Evolutionary conservation across 805 yeast species (phyloP).

Genomic region (Suhomyces sp.): DNA sequence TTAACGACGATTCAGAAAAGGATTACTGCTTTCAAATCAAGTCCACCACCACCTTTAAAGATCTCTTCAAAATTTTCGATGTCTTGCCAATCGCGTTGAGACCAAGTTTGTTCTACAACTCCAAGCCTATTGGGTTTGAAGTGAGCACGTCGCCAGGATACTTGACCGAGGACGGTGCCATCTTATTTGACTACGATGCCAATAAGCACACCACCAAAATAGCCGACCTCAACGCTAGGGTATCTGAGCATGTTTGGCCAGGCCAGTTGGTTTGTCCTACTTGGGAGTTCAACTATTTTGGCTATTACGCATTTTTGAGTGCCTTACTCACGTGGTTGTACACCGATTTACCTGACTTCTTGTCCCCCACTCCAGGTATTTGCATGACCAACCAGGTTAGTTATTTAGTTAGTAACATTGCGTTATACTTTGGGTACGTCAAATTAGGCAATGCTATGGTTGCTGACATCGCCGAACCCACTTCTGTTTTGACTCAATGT

Average conservation of each 20-base stretch:
- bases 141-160: conserved; percentile 71
- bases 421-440: conserved; percentile 34
- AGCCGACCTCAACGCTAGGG: conserved; percentile 44
- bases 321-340: conserved; percentile 72
- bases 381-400: conserved; percentile 65
- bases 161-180: conserved; percentile 77
- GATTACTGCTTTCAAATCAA: conserved; percentile 87
- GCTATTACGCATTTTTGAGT: conserved; percentile 38
- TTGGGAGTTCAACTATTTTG: conserved; percentile 54
- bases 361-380: conserved; percentile 90
- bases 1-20: conserved; percentile 79
- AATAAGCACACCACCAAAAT: conserved; percentile 46
- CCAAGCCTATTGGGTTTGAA: conserved; percentile 61
- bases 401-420: conserved; percentile 17
- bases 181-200: conserved; percentile 65
- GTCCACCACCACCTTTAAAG: conserved; percentile 54
- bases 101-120: conserved; percentile 72
- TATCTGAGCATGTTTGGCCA: conserved; percentile 73
- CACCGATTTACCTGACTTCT: conserved; percentile 85
- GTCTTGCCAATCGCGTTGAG: conserved; percentile 70
- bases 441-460: conserved; percentile 46
- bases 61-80: conserved; percentile 59
- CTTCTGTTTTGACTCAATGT: conserved; percentile 51
- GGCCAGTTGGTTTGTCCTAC: conserved; percentile 82
- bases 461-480: conserved; percentile 44